These are phyloP conservation scores for Fulvia fulva DNA, from an alignment of 2,329 filamentous ascomycete species.

Conservation along the genomic window DNA sequence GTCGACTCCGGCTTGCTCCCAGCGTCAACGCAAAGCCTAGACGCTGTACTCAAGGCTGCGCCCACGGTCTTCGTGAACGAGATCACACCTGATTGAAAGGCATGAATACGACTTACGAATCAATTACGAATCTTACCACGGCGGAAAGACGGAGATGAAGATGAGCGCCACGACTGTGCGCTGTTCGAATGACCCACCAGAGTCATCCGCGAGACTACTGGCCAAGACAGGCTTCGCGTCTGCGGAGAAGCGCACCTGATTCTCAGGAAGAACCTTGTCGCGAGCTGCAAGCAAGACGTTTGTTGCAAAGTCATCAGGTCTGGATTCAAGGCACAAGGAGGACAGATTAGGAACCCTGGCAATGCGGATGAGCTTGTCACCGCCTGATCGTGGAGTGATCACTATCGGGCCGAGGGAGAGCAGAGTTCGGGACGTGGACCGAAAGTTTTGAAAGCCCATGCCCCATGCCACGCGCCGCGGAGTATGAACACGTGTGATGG, in stretches of 20 bases:
- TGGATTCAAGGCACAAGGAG: not conserved
- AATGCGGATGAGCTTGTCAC: not conserved
- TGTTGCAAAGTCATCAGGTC: not conserved
- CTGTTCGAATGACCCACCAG: not conserved
- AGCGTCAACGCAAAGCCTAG: slow-evolving; percentile 19
- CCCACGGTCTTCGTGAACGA: slow-evolving; percentile 21
- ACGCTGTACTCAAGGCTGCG: slow-evolving; percentile 21
- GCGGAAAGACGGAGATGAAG: not conserved
- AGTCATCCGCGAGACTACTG: not conserved
- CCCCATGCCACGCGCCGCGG: not conserved
- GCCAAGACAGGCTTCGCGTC: not conserved
- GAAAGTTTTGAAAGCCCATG: too few relatives aligned
- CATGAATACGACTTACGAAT: not conserved
- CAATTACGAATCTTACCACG: not conserved
- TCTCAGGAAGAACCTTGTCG: not conserved
- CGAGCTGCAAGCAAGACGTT: not conserved
- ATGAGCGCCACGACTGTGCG: not conserved
- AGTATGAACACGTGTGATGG: not conserved
- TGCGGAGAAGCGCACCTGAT: not conserved
- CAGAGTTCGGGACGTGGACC: not conserved
- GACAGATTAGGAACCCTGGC: not conserved
- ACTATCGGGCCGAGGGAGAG: not conserved
- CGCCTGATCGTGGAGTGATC: not conserved
- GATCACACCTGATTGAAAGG: slow-evolving; percentile 20
- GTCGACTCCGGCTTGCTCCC: slow-evolving; percentile 1